phyloP scores from a whole-genome alignment of 2,329 filamentous ascomycete species.

The Emmonsiellopsis sp. region DNA sequence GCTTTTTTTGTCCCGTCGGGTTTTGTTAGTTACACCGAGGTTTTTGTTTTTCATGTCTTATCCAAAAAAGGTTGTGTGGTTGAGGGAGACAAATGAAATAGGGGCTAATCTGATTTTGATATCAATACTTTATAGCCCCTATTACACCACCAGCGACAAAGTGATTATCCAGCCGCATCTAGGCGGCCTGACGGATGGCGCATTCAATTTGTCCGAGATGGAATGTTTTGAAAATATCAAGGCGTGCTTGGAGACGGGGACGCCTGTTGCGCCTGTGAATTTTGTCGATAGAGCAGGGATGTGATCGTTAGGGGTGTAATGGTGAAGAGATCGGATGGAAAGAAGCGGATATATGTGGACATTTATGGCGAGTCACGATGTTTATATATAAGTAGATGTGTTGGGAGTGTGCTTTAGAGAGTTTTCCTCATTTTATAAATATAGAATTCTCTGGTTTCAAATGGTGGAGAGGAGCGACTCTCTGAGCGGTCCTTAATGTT shows the following conservation, averaged over 20 bases:
- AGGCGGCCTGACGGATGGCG: slow-evolving; percentile 36
- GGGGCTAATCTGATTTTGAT: no score
- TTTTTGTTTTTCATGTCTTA: no score
- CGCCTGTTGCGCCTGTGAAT: slow-evolving; percentile 31
- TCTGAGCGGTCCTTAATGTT: no score
- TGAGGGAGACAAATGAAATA: no score
- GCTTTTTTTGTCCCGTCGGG: not conserved
- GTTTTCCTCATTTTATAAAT: no score
- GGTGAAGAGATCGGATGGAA: not conserved
- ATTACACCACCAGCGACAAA: slow-evolving; percentile 32
- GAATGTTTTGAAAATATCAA: slow-evolving; percentile 41
- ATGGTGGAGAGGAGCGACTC: no score
- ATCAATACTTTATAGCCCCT: slow-evolving; percentile 18
- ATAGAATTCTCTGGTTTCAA: no score
- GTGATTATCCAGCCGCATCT: slow-evolving; percentile 38
- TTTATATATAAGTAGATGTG: no score
- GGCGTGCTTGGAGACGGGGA: slow-evolving; percentile 30
- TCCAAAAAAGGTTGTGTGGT: no score
- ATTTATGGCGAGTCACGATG: not conserved
- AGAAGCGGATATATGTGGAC: not conserved
- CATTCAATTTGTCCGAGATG: slow-evolving; percentile 33
- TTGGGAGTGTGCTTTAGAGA: no score
- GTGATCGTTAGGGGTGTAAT: not conserved
- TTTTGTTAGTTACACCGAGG: no score
- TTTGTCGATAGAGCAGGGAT: not conserved